Percentiles rank a stretch among this genome's conserved stretches.
Conservation (phyloP, 805 yeast genomes). For the Starmerella sp. region DNA sequence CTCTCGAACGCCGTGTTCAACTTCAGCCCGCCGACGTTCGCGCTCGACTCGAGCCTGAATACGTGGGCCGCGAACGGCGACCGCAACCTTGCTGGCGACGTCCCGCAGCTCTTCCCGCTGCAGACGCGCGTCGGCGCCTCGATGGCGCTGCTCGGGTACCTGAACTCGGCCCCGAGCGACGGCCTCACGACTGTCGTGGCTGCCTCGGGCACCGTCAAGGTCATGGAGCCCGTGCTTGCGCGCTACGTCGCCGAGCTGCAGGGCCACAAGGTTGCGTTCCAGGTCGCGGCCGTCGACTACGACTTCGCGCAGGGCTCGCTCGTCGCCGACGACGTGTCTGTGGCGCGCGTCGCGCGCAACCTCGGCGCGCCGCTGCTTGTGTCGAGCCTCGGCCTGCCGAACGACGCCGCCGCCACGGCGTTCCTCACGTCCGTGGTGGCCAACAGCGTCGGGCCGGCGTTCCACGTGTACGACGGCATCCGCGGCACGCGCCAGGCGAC, state of each 20-base stretch:
- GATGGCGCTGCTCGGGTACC: slow-evolving; percentile 62
- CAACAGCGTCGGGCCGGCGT: slow-evolving; percentile 42
- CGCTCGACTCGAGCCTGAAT: slow-evolving; percentile 47
- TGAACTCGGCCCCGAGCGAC: neutral
- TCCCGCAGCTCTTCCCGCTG: slow-evolving; percentile 45
- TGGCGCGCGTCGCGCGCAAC: slow-evolving; percentile 49
- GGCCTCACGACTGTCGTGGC: slow-evolving; percentile 39
- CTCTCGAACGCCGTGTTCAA: slow-evolving; percentile 34
- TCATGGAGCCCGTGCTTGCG: slow-evolving; percentile 48
- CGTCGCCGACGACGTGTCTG: slow-evolving; percentile 51
- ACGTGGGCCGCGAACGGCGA: slow-evolving; percentile 46
- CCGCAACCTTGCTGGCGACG: slow-evolving; percentile 40
- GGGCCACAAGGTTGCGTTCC: slow-evolving; percentile 36
- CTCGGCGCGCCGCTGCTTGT: slow-evolving; percentile 51
- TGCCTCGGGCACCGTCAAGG: slow-evolving; percentile 56
- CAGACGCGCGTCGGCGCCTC: slow-evolving; percentile 83
- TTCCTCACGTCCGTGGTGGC: slow-evolving; percentile 55
- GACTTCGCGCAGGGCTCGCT: slow-evolving; percentile 42
- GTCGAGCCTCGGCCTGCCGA: slow-evolving; percentile 57
- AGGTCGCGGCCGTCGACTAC: slow-evolving; percentile 67
- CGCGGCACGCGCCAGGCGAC: slow-evolving; percentile 43
- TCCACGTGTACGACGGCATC: slow-evolving; percentile 75
- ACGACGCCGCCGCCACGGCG: slow-evolving; percentile 39
- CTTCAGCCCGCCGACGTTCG: slow-evolving; percentile 55
- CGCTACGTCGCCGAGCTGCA: slow-evolving; percentile 8